Percentiles rank a stretch among this genome's conserved stretches.
Evolutionary conservation across 768 basidiomycete species (phyloP).

Genomic region (Rhizopogon salebrosus): DNA sequence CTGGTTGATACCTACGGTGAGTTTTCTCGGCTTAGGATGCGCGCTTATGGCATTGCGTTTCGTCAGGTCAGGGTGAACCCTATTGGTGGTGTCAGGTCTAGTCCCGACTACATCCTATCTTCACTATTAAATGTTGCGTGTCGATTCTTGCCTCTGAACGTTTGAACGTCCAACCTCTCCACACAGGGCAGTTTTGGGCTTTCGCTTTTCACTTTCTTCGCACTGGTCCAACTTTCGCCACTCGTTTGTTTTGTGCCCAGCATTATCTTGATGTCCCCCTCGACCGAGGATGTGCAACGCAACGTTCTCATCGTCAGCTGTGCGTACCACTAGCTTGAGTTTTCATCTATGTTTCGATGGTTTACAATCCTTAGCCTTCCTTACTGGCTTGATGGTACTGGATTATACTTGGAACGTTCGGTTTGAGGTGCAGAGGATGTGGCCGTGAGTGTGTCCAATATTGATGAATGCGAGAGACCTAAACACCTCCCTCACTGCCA

Average conservation of each 20-base stretch:
- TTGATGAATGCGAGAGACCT: not conserved
- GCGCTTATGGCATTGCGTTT: no score
- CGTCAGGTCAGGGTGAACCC: no score
- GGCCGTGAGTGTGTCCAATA: conserved; percentile 11
- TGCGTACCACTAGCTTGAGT: not conserved
- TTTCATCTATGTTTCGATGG: not conserved
- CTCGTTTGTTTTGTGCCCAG: not conserved
- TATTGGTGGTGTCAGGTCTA: not conserved
- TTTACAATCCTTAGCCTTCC: conserved; percentile 1
- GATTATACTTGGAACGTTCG: conserved; percentile 10
- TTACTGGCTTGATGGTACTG: conserved; percentile 11
- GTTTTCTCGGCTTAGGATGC: no score
- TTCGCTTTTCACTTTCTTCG: not conserved
- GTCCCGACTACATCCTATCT: not conserved
- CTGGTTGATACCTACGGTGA: no score
- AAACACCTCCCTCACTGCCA: not conserved
- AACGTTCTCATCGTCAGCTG: not conserved
- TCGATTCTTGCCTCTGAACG: not conserved
- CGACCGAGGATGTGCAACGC: not conserved
- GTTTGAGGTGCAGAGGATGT: conserved; percentile 13
- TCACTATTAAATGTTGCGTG: not conserved
- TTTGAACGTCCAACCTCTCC: not conserved
- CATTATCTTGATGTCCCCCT: not conserved
- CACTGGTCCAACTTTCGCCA: not conserved
- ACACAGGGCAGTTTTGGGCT: not conserved